Conservation (phyloP, 2,329 filamentous ascomycete genomes). For the Penicillium digitatum region DNA sequence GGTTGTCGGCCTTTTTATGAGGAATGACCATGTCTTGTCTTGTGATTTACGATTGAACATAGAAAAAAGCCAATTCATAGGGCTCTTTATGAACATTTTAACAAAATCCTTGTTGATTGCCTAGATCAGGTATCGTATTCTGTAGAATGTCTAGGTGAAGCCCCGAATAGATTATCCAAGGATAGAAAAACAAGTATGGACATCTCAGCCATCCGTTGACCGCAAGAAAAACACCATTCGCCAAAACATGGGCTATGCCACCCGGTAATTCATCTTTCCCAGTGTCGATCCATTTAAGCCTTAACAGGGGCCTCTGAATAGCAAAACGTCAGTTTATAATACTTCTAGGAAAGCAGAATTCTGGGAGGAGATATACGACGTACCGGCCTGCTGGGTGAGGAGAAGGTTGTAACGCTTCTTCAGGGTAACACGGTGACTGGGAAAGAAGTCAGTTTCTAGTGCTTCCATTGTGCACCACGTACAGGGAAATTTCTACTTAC, state of each 20-base stretch:
- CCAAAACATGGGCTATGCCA: constrained; percentile 30
- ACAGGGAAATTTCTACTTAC: constrained; percentile 35
- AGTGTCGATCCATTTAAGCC: constrained; percentile 26
- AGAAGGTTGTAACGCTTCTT: constrained; percentile 91
- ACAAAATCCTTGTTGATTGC: constrained; percentile 12
- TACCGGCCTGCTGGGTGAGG: constrained; percentile 68
- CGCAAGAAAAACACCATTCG: constrained; percentile 40
- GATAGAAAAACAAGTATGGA: constrained; percentile 19
- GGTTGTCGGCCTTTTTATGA: constrained; percentile 15
- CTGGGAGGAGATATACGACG: constrained; percentile 19
- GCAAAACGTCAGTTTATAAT: constrained; percentile 8
- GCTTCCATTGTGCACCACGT: not conserved
- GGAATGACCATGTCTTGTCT: constrained; percentile 17
- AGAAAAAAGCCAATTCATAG: constrained; percentile 14
- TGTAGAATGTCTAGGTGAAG: constrained; percentile 9
- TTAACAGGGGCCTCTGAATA: constrained; percentile 30
- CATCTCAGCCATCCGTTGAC: constrained; percentile 27
- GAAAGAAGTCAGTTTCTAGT: constrained; percentile 2
- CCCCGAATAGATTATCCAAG: constrained; percentile 18
- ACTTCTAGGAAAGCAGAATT: not conserved
- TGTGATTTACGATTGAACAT: constrained; percentile 24
- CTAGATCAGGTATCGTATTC: constrained; percentile 13
- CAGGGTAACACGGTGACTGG: constrained; percentile 82
- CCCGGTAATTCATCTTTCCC: constrained; percentile 26
- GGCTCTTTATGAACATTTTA: constrained; percentile 11